Base-by-base conservation (phyloP, 1,284 basidiomycete genomes). In the Cryptococcus wingfieldii region DNA sequence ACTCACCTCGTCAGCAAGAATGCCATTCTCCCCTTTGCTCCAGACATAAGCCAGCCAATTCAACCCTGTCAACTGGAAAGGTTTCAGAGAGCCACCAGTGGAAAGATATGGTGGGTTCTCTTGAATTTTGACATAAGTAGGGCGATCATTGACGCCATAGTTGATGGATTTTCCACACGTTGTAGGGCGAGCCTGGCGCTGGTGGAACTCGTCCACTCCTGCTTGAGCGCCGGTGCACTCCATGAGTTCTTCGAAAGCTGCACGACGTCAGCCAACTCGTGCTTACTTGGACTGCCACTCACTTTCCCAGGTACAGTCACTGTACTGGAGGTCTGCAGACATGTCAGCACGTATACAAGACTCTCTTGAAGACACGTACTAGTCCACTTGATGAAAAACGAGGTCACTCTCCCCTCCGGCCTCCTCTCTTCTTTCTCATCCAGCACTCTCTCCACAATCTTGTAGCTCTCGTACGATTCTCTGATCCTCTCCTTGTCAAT, bases 21-120 rank as follows among this genome's bases (percentile, higher is more conserved):
- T 98, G 34, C 96, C 96, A 70, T 98, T 98, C 67, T 96, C 89
- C 23, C 90, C 90, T 66, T 92, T 86, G 68, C 84, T 87, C 95
- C 95, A 98, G 8, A 95, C 80, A 75, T 96, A 98, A 1, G 91
- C 90, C 23, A 99, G 83, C 96, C 96, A 99, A 75, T 98, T 98
- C 62, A 99, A 81, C 37, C 96, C 96, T 1, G 92, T 97, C 53
- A 98, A 82, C 79, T 99, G 96, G 81, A 98, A 99, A 65, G 98
- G 95, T 77, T 98, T 98, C 62, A 99, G 82, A 57, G 86, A 80
- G 10, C 92, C 92, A 16, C 91, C 90, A 0, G 86, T 88, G 52
- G 77, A 79, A 66, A 98, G 85, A 76, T 97, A 99, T 8, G 87
- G 85, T 1, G 96, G 96, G 75, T 98, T 92, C 70, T 89, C 87